A percentile compares a stretch with the other conserved stretches of the same genome.
Conservation (phyloP, 805 yeast genomes). For the Saturnispora hagleri region DNA sequence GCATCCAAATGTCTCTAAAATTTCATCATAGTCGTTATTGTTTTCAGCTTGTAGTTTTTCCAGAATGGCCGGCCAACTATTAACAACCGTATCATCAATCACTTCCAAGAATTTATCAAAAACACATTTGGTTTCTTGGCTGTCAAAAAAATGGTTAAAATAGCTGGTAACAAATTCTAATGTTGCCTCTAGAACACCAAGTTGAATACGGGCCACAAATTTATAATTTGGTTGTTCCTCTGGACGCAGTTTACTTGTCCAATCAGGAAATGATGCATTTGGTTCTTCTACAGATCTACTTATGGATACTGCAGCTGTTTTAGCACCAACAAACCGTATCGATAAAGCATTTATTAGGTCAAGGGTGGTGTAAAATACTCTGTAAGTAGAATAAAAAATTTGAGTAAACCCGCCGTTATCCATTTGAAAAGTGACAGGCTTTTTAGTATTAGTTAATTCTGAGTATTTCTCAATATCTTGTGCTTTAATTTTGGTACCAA, state of each 20-base stretch:
- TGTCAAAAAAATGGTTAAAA: constrained; percentile 67
- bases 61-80: constrained; percentile 38
- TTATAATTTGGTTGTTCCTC: constrained; percentile 48
- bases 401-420: constrained; percentile 56
- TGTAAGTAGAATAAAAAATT: constrained; percentile 61
- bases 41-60: constrained; percentile 18
- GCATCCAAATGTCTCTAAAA: constrained; percentile 17
- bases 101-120: constrained; percentile 57
- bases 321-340: constrained; percentile 51
- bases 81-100: constrained; percentile 55
- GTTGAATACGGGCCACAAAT: constrained; percentile 66
- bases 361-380: constrained; percentile 54
- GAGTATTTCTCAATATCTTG: constrained; percentile 35
- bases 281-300: constrained; percentile 11
- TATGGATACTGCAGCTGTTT: constrained; percentile 50
- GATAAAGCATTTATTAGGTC: constrained; percentile 43
- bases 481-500: constrained; percentile 33
- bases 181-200: constrained; percentile 72
- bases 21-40: constrained; percentile 13
- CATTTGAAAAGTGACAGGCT: constrained; percentile 37
- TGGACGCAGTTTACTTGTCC: constrained; percentile 37
- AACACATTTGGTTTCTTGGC: constrained; percentile 46
- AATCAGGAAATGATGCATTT: constrained; percentile 36
- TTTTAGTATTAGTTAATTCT: constrained; percentile 12
- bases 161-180: constrained; percentile 62